A percentile compares a stretch with the other conserved stretches of the same genome.
These are phyloP conservation scores for Avena sativa DNA, from an alignment of 176 grass and related monocot genomes.

Conservation along the genomic window DNA sequence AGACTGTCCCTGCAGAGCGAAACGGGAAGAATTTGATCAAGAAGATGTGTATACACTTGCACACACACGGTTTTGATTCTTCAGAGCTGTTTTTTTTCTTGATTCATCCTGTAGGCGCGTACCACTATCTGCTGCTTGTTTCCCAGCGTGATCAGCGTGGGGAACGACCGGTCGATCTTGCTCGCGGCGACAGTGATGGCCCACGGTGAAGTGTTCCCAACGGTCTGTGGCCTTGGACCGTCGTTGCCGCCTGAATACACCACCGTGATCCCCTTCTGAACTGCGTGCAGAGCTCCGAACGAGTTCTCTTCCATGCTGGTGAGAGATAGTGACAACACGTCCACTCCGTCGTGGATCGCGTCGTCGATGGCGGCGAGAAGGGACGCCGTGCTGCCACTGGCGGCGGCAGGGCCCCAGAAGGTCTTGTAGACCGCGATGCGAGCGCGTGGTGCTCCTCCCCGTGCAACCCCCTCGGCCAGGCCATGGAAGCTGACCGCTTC, in stretches of 20 bases:
- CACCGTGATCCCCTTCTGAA: conserved; percentile 42
- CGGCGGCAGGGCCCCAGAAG: too few species aligned
- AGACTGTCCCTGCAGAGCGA: neutral
- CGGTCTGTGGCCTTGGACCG: neutral
- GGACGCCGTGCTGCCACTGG: too few species aligned
- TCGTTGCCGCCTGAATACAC: neutral
- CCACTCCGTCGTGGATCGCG: neutral
- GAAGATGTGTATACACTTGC: neutral
- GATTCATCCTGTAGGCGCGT: neutral
- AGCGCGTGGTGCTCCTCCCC: conserved; percentile 11
- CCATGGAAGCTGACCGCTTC: conserved; percentile 22
- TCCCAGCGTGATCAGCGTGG: conserved; percentile 29
- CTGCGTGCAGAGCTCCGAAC: conserved; percentile 39
- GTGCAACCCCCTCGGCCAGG: neutral
- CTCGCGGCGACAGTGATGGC: conserved; percentile 43
- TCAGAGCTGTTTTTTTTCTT: neutral
- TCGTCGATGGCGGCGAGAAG: conserved; percentile 32
- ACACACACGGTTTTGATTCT: neutral
- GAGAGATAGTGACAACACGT: too few species aligned
- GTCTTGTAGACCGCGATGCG: conserved; percentile 39
- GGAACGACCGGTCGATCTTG: conserved; percentile 42
- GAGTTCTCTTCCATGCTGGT: neutral
- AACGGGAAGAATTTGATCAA: neutral
- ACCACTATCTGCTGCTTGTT: conserved; percentile 34
- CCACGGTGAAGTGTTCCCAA: conserved; percentile 33